phyloP scores from a whole-genome alignment of 2,329 filamentous ascomycete species.

The Camillea tinctor region DNA sequence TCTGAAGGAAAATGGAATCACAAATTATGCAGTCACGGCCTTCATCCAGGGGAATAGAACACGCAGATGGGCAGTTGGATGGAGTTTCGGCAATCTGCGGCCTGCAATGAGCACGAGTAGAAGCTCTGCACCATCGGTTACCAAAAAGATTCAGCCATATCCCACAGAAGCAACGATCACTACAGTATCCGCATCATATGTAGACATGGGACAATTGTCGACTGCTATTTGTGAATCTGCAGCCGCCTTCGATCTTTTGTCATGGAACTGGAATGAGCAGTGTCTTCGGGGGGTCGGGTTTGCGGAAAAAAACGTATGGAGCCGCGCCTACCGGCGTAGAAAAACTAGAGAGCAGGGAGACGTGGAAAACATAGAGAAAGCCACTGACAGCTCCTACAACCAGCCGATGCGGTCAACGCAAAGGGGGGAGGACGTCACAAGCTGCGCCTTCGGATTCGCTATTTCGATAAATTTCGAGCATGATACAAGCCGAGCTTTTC shows the following conservation, averaged over 20 bases:
- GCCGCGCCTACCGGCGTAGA: constrained; percentile 67
- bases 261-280: constrained; percentile 62
- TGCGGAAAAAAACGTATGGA: constrained; percentile 74
- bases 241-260: constrained; percentile 52
- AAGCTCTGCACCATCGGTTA: constrained; percentile 39
- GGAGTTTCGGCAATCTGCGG: constrained; percentile 73
- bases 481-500: constrained; percentile 27
- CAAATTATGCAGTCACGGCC: constrained; percentile 80
- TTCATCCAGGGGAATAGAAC: constrained; percentile 79
- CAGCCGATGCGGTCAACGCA: constrained; percentile 10
- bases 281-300: constrained; percentile 59
- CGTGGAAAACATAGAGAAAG: constrained; percentile 12
- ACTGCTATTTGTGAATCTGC: constrained; percentile 46
- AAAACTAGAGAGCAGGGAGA: constrained; percentile 39
- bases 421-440: constrained; percentile 33
- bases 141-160: constrained; percentile 45
- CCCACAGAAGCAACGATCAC: constrained; percentile 40
- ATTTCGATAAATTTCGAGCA: constrained; percentile 46
- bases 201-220: constrained; percentile 9
- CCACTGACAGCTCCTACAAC: neutral
- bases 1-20: constrained; percentile 55
- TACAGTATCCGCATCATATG: constrained; percentile 33
- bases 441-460: constrained; percentile 57
- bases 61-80: constrained; percentile 81
- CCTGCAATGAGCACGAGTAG: constrained; percentile 50